phyloP scores from a whole-genome alignment of 208 protist species.

The Wallacemonas sp. region DNA sequence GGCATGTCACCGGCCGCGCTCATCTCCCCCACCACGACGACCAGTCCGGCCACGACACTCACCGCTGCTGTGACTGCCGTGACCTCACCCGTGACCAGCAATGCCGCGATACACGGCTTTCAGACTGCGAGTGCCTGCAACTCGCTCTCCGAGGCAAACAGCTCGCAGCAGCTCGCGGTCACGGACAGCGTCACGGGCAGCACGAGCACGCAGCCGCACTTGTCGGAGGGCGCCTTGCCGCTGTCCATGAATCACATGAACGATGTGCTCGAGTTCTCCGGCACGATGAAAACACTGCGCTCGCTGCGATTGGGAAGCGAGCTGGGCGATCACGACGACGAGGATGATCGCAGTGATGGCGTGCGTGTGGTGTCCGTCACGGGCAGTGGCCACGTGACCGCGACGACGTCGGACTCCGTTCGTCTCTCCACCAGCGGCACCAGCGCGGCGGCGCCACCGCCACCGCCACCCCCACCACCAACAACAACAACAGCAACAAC shows the following conservation, averaged over 20 bases:
- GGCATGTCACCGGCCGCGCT: background rate
- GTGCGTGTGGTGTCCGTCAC: too few species aligned
- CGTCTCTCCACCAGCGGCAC: too few species aligned
- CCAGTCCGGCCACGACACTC: too few species aligned
- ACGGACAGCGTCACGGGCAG: slow-evolving; percentile 12
- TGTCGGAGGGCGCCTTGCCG: slow-evolving; percentile 1
- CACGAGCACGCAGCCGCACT: background rate
- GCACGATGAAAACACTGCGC: background rate
- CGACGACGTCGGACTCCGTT: too few species aligned
- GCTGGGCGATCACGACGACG: background rate
- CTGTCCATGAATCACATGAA: background rate
- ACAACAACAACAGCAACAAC: too few species aligned
- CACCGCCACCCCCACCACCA: too few species aligned
- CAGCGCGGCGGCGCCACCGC: too few species aligned
- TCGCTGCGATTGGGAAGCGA: slow-evolving; percentile 7
- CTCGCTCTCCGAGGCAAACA: background rate
- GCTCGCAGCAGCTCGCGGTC: slow-evolving; percentile 9
- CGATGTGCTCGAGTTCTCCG: background rate
- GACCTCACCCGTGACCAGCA: background rate
- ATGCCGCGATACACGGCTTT: background rate
- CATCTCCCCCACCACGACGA: background rate
- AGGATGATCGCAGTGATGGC: too few species aligned
- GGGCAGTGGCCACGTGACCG: too few species aligned
- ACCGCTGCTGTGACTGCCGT: background rate
- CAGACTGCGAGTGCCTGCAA: background rate